Conservation (phyloP, 768 basidiomycete genomes). For the Leccinum sublutescens region DNA sequence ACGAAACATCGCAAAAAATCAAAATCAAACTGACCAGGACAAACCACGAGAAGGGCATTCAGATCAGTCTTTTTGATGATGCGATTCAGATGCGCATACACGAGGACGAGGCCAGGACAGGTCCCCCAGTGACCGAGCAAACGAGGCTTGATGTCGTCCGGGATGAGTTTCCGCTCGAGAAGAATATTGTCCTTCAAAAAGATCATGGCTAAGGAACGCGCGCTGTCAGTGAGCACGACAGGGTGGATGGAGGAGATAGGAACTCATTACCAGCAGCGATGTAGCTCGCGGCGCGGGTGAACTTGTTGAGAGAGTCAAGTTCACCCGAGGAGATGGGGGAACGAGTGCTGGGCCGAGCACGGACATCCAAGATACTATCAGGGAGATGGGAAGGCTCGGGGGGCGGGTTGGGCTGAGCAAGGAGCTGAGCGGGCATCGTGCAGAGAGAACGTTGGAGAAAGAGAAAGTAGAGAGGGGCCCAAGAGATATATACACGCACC, state of each 20-base stretch:
- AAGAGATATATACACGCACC: neutral
- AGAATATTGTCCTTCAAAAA: slow-evolving; percentile 75
- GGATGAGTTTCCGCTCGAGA: slow-evolving; percentile 54
- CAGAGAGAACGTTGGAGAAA: neutral
- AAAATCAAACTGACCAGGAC: slow-evolving; percentile 51
- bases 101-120: slow-evolving; percentile 72
- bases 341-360: slow-evolving; percentile 47
- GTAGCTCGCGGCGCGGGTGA: slow-evolving; percentile 64
- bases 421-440: slow-evolving; percentile 57
- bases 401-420: slow-evolving; percentile 64
- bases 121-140: slow-evolving; percentile 86
- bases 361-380: slow-evolving; percentile 49
- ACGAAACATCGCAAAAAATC: neutral
- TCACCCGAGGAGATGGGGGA: slow-evolving; percentile 50
- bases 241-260: neutral
- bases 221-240: slow-evolving; percentile 1
- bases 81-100: slow-evolving; percentile 69
- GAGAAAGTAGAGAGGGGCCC: neutral
- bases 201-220: slow-evolving; percentile 62
- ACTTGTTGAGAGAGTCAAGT: slow-evolving; percentile 49
- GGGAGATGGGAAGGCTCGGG: slow-evolving; percentile 68
- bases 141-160: slow-evolving; percentile 76
- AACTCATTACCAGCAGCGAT: slow-evolving; percentile 60
- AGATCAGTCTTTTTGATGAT: slow-evolving; percentile 58
- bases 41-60: slow-evolving; percentile 75